A percentile compares a stretch with the other conserved stretches of the same genome.
Evolutionary conservation across 305 asterid genomes (phyloP).

Genomic region (Ajuga reptans): DNA sequence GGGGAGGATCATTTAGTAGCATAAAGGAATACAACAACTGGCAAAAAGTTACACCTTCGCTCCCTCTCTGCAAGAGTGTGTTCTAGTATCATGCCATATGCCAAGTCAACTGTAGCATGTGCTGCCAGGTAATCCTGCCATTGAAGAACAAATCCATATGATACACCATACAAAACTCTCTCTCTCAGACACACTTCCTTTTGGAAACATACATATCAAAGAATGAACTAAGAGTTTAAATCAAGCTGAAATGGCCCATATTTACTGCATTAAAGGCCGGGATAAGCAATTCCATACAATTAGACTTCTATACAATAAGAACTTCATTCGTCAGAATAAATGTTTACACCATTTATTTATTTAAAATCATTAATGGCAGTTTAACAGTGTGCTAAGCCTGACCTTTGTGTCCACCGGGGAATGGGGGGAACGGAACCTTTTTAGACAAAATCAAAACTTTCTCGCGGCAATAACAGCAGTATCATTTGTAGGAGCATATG

Average conservation of each 20-base stretch:
- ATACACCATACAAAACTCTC: background rate
- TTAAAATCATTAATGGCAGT: conserved; percentile 1
- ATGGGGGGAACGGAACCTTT: background rate
- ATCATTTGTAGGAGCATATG: background rate
- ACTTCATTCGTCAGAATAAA: background rate
- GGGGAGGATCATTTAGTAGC: background rate
- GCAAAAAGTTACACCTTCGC: conserved; percentile 54
- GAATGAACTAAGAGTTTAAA: conserved; percentile 13
- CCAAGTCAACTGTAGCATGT: conserved; percentile 66
- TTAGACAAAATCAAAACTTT: conserved; percentile 4
- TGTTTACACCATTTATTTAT: background rate
- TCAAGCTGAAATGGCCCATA: background rate
- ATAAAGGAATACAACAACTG: conserved; percentile 8
- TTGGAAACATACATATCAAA: background rate
- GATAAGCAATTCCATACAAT: conserved; percentile 1
- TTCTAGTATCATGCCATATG: conserved; percentile 87
- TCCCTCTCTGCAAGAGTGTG: conserved; percentile 98
- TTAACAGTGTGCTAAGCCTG: background rate
- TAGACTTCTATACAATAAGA: conserved; percentile 1
- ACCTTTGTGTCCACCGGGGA: background rate
- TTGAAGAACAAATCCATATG: conserved; percentile 18
- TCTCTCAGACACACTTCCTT: background rate
- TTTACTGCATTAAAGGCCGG: conserved; percentile 8
- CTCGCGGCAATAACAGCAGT: background rate
- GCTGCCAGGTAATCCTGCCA: conserved; percentile 87